Evolutionary conservation across 1,284 basidiomycete genomes (phyloP), one percentile per base, ranked within the genome.

Genomic region (Cutaneotrichosporon daszewskae): DNA sequence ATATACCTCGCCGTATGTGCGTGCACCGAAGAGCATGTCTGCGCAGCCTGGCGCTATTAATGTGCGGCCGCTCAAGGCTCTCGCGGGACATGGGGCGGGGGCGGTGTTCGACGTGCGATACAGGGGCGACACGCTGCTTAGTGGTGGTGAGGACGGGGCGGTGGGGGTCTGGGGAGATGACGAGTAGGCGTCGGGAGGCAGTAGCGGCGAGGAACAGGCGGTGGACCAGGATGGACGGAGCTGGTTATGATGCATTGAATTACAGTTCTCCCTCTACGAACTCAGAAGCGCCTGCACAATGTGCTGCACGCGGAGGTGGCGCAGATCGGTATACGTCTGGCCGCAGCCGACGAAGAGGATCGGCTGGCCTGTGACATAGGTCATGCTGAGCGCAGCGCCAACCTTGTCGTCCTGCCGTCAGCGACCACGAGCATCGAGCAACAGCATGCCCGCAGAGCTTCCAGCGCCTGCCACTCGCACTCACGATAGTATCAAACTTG

Each of bases 341-440:
- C 91, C 91, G 63, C 90, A 94, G 11, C 91, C 91, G 53, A 96
- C 89, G 65, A 96, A 96, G 20, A 95, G 77, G 68, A 96, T 95
- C 10, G 91, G 91, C 64, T 95, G 90, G 17, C 91, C 90, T 4
- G 91, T 96, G 32, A 94, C 87, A 69, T 94, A 95, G 31, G 91
- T 94, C 92, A 96, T 96, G 4, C 87, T 92, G 41, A 96, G 75
- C 10, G 91, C 92, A 3, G 91, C 91, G 29, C 91, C 91, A 41
- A 96, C 91, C 84, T 94, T 68, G 29, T 62, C 63, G 54, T 72
- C 55, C 58, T 66, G 52, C 0, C 8, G 35, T 36, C 24, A 36
- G 35, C 22, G 1, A n/a, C n/a, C n/a, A n/a, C n/a, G n/a, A n/a
- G n/a, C n/a, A n/a, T n/a, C n/a, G n/a, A n/a, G n/a, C n/a, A n/a